Evolutionary conservation across 2,329 filamentous ascomycete species (phyloP), one percentile per base, ranked within the genome.

Genomic region (Penicillium sclerotiorum): DNA sequence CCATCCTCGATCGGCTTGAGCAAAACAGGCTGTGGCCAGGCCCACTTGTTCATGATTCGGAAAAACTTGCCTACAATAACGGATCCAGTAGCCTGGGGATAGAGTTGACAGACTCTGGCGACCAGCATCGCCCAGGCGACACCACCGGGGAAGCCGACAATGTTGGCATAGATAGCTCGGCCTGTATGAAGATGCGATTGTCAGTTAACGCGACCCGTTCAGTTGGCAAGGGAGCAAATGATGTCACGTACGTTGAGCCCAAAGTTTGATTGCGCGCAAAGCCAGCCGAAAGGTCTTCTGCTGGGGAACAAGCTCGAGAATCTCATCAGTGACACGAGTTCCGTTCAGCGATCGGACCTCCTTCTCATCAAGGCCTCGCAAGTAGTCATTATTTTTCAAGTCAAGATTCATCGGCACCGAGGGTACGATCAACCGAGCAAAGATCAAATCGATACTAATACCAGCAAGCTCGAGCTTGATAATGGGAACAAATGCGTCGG

Each of bases 71-170:
- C 83, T 33, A 99, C 87, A 48, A 99, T 87, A 20, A 91, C 88
- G 1, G 92, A 90, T 15, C 89, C 89, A 8, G 90, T 89, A 6
- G 94, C 94, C 67, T 90, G 91, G 12, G 94, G 94, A 64, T 97
- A 99, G 13, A 99, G 81, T 71, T 99, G 94, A 71, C 94, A 97
- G 35, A 97, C 89, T 56, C 94, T 84, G 44, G 94, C 94, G 22
- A 97, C 92, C 65, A 99, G 82, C 88, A 99, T 96, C 11, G 93
- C 94, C 90, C 93, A 99, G 5, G 94, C 94, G 33, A 99, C 92
- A 73, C 94, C 94, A 61, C 94, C 94, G 2, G 94, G 94, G 60
- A 94, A 99, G 21, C 94, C 94, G 72, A 96, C 91, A 56, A 97
- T 92, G 64, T 96, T 96, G 57, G 90, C 90, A 67, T 97, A 97